Evolutionary conservation across 345 rosid species (phyloP).

Genomic region (Arabis alpina): DNA sequence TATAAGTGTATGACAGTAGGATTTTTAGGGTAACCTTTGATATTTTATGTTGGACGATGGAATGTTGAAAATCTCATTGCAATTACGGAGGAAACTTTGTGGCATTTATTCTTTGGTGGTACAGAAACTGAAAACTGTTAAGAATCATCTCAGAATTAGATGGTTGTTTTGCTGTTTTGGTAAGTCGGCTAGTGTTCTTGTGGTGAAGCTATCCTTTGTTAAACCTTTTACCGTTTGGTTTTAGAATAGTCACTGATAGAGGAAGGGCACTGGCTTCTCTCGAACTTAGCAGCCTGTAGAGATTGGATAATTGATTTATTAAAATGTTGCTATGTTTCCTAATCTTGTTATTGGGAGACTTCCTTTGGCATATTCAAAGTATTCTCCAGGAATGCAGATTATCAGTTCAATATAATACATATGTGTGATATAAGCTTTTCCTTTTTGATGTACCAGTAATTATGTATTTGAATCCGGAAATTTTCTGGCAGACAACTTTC

Average conservation of each 20-base stretch:
- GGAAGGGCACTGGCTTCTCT: slow-evolving; percentile 8
- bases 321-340: background rate
- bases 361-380: background rate
- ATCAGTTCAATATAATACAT: background rate
- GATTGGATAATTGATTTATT: background rate
- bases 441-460: background rate
- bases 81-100: slow-evolving; percentile 1
- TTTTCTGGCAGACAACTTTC: slow-evolving; percentile 2
- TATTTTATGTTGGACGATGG: background rate
- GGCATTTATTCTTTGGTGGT: background rate
- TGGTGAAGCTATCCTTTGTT: background rate
- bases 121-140: too few relatives aligned
- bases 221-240: background rate
- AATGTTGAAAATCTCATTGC: background rate
- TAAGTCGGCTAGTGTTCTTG: background rate
- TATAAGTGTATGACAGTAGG: slow-evolving; percentile 5
- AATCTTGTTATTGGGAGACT: background rate
- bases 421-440: slow-evolving; percentile 18
- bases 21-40: background rate
- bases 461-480: slow-evolving; percentile 22
- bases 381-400: slow-evolving; percentile 6
- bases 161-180: slow-evolving; percentile 1
- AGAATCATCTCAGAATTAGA: slow-evolving; percentile 5
- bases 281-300: slow-evolving; percentile 17
- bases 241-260: background rate